These are phyloP conservation scores for Aspergillus cavernicola DNA, from an alignment of 495 filamentous ascomycete genomes.

Conservation along the genomic window DNA sequence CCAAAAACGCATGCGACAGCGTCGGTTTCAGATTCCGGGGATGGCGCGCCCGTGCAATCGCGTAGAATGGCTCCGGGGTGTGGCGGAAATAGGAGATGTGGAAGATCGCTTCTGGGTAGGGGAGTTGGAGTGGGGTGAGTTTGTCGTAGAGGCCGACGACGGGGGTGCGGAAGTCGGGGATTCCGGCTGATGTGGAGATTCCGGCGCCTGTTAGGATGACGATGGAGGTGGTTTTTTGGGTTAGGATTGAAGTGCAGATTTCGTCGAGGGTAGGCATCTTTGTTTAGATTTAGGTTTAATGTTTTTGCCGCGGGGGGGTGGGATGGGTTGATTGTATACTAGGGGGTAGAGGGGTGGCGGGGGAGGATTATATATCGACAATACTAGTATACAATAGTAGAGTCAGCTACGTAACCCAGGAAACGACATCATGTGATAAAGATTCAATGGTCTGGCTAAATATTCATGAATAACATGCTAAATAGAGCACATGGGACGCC, in stretches of 20 bases:
- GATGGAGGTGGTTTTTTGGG: conserved; percentile 17
- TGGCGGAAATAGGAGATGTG: conserved; percentile 74
- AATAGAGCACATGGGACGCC: neutral
- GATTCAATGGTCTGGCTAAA: neutral
- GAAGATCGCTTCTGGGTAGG: conserved; percentile 69
- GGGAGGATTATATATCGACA: neutral
- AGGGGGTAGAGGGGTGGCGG: neutral
- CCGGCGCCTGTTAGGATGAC: conserved; percentile 29
- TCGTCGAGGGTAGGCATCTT: conserved; percentile 1
- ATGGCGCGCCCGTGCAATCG: conserved; percentile 76
- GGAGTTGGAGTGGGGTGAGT: conserved; percentile 70
- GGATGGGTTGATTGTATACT: neutral
- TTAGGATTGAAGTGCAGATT: conserved; percentile 20
- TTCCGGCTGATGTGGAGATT: conserved; percentile 62
- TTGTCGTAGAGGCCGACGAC: conserved; percentile 77
- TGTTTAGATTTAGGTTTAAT: neutral
- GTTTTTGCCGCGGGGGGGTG: too few species aligned
- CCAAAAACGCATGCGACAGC: conserved; percentile 69
- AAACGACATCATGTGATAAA: neutral
- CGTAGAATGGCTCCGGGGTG: conserved; percentile 82
- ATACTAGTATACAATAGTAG: too few species aligned
- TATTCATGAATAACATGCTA: neutral
- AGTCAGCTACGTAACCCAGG: conserved; percentile 1
- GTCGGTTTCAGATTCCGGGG: conserved; percentile 77
- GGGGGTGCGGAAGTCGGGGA: conserved; percentile 76